A percentile compares a stretch with the other conserved stretches of the same genome.
These are phyloP conservation scores for Colletotrichum cordylinicola DNA, from an alignment of 2,329 filamentous ascomycete genomes.

Conservation along the genomic window DNA sequence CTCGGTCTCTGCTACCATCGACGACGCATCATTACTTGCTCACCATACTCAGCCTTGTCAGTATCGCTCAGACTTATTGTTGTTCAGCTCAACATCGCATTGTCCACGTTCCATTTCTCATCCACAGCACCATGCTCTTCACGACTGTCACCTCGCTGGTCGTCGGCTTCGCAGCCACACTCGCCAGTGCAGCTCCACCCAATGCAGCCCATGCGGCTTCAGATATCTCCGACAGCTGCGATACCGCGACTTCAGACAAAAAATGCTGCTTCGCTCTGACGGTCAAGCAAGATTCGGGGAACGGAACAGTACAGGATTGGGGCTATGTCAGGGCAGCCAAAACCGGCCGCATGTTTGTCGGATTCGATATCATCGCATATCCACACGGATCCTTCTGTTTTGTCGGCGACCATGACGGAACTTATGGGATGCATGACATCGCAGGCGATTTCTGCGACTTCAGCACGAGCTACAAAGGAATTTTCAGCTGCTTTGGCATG, in stretches of 20 bases:
- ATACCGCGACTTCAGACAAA: neutral
- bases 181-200: neutral
- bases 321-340: accelerated
- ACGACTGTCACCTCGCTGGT: accelerated
- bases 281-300: neutral
- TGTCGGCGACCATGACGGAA: too few species aligned
- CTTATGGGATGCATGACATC: too few species aligned
- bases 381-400: neutral
- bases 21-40: neutral
- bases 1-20: neutral
- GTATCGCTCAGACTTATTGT: neutral
- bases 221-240: neutral
- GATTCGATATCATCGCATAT: neutral
- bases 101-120: neutral
- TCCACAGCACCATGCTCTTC: neutral
- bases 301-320: accelerated
- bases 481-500: too few species aligned
- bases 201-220: accelerated
- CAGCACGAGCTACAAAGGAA: too few species aligned
- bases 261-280: neutral
- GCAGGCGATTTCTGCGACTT: neutral
- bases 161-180: neutral
- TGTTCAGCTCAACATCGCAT: accelerated
- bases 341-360: accelerated
- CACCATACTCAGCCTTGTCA: neutral